Conservation (phyloP, 305 asterid species). For the Solanum hybrid region DNA sequence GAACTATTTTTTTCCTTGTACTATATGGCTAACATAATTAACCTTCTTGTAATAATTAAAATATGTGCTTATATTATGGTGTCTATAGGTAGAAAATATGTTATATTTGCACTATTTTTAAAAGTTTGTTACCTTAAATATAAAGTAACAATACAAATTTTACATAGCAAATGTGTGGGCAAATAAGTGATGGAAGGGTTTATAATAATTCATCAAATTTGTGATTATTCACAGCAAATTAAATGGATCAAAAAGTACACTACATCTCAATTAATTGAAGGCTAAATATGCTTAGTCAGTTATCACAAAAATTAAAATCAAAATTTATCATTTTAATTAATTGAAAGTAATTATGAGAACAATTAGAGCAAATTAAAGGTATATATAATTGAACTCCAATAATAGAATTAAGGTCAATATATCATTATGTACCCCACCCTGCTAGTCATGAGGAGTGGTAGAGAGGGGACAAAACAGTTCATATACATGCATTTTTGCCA, state of each 20-base stretch:
- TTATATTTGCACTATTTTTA: not conserved
- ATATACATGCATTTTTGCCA: conserved; percentile 7
- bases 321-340: not conserved
- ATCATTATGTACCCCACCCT: conserved; percentile 12
- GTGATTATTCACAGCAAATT: not conserved
- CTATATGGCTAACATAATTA: not conserved
- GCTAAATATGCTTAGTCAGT: not conserved
- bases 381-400: conserved; percentile 6
- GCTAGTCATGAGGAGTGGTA: conserved; percentile 5
- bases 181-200: not conserved
- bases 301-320: not conserved
- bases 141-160: not conserved
- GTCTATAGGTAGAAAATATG: not conserved
- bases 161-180: not conserved
- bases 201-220: not conserved
- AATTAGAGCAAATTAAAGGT: not conserved
- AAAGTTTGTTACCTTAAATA: not conserved
- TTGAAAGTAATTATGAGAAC: not conserved
- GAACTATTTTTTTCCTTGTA: not conserved
- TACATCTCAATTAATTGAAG: not conserved
- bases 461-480: conserved; percentile 30
- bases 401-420: conserved; percentile 22
- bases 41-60: not conserved
- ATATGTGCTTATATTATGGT: not conserved
- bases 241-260: not conserved